Percentiles rank a stretch among this genome's conserved stretches.
These are phyloP conservation scores for Agapanthus africanus DNA, from an alignment of 106 monocot genomes.

Conservation along the genomic window DNA sequence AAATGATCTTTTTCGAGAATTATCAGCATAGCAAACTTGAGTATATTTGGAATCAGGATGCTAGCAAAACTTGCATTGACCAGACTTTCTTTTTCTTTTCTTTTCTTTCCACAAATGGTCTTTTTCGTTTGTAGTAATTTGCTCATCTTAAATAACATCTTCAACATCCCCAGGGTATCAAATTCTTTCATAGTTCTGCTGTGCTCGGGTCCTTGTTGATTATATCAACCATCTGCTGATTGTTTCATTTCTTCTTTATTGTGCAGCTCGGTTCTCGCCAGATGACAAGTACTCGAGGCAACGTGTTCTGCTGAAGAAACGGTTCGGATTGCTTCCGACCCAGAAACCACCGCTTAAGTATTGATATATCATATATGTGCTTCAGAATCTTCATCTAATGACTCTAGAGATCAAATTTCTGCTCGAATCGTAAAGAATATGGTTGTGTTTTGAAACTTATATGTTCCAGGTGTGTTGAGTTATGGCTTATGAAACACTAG, in stretches of 20 bases:
- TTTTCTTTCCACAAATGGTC: not conserved
- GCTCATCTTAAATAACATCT: not conserved
- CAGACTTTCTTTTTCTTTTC: not conserved
- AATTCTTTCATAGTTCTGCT: not conserved
- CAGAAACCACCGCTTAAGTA: constrained; percentile 27
- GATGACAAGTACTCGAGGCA: constrained; percentile 84
- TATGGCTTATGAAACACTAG: no score
- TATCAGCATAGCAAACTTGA: no score
- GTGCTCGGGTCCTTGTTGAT: not conserved
- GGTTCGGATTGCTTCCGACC: constrained; percentile 86
- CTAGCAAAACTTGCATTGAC: not conserved
- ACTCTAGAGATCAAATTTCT: no score
- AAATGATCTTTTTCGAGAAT: no score
- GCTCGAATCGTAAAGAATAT: no score
- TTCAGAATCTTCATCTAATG: no score
- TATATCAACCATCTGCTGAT: not conserved
- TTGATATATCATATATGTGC: no score
- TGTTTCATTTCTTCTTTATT: constrained; percentile 1
- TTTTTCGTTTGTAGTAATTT: not conserved
- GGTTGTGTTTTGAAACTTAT: no score
- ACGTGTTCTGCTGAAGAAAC: constrained; percentile 71
- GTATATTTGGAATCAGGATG: not conserved
- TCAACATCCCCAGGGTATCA: not conserved
- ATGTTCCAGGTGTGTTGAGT: no score
- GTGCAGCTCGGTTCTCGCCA: constrained; percentile 87